Percentiles rank a stretch among this genome's conserved stretches.
These are phyloP conservation scores for Apiotrichum domesticum DNA, from an alignment of 1,284 basidiomycete species.

Conservation along the genomic window DNA sequence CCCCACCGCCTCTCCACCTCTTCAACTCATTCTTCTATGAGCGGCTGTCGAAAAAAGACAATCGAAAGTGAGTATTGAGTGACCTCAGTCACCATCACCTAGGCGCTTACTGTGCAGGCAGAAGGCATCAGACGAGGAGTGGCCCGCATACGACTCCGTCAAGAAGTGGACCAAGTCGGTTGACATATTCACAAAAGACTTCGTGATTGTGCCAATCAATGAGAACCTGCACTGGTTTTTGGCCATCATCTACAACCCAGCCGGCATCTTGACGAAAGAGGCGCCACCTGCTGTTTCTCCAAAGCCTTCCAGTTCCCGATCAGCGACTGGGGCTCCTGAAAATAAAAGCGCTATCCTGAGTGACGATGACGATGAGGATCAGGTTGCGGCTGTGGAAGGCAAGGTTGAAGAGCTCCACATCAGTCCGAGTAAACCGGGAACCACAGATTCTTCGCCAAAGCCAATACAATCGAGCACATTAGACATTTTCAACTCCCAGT, in stretches of 20 bases:
- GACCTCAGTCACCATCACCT: background rate
- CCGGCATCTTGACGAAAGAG: slow-evolving; percentile 38
- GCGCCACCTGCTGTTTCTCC: background rate
- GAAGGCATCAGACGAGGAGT: slow-evolving; percentile 15
- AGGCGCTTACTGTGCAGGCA: slow-evolving; percentile 15
- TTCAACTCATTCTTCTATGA: slow-evolving; percentile 99
- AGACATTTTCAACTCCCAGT: background rate
- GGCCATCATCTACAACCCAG: slow-evolving; percentile 84
- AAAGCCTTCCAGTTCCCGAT: background rate
- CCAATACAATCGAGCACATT: slow-evolving; percentile 7
- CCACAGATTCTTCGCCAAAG: background rate
- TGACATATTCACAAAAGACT: slow-evolving; percentile 84
- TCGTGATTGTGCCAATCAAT: slow-evolving; percentile 91
- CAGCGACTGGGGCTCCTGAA: slow-evolving; percentile 8
- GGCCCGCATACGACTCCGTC: slow-evolving; percentile 71
- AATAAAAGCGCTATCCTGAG: background rate
- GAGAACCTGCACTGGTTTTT: slow-evolving; percentile 98
- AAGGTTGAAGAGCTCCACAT: background rate
- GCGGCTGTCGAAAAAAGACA: slow-evolving; percentile 62
- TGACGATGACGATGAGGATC: background rate
- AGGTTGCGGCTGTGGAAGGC: background rate
- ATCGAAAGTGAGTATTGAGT: slow-evolving; percentile 53
- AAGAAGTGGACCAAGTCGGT: slow-evolving; percentile 84
- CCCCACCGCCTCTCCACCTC: slow-evolving; percentile 52
- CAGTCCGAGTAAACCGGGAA: background rate